A percentile compares a stretch with the other conserved stretches of the same genome.
These are phyloP conservation scores for Paramecium sonneborni DNA, from an alignment of 73 alveolate species.

Conservation along the genomic window DNA sequence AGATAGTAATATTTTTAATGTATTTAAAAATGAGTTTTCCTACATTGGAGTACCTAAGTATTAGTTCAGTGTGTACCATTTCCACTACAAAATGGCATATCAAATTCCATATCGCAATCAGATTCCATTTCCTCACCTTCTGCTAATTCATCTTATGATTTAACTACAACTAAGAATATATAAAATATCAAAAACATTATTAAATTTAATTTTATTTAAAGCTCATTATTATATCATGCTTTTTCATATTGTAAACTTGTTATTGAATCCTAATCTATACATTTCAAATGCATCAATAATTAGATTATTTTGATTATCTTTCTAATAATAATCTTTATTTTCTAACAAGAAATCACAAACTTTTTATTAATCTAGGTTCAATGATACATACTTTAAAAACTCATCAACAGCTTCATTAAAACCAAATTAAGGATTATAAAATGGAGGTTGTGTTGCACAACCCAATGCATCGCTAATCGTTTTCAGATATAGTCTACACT, in stretches of 20 bases:
- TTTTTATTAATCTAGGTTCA: too few relatives aligned
- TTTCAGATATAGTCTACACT: too few relatives aligned
- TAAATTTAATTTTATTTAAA: background rate
- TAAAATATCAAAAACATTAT: background rate
- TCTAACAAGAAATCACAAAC: too few relatives aligned
- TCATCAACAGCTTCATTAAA: too few relatives aligned
- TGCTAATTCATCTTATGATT: conserved; percentile 15
- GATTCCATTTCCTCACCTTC: conserved; percentile 19
- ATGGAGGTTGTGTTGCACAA: too few relatives aligned
- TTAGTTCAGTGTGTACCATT: conserved; percentile 5
- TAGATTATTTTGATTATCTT: background rate
- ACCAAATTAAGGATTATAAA: too few relatives aligned
- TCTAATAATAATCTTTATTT: background rate
- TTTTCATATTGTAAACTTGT: too few relatives aligned
- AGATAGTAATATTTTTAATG: conserved; percentile 1
- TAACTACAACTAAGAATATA: background rate
- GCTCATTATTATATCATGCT: background rate
- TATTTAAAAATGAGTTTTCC: background rate
- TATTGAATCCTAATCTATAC: too few relatives aligned
- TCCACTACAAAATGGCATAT: conserved; percentile 44
- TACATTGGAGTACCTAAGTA: conserved; percentile 41
- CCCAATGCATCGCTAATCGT: too few relatives aligned
- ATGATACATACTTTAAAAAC: too few relatives aligned
- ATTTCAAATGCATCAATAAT: background rate
- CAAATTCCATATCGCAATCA: conserved; percentile 59